Evolutionary conservation across 78 protist genomes (phyloP).

Genomic region (Dictyostelium firmibasis): DNA sequence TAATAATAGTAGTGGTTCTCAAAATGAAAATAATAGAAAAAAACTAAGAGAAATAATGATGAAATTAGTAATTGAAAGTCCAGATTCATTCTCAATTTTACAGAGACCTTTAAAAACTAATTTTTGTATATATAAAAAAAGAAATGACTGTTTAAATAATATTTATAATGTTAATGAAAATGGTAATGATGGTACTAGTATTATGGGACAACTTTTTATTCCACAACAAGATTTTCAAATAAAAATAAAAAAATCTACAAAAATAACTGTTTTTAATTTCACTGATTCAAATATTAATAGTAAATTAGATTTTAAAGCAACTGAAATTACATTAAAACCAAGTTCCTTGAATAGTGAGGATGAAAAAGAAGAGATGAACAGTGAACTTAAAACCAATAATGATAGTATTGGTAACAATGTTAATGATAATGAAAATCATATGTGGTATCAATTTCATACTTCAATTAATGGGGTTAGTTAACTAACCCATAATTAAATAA

Average conservation of each 20-base stretch:
- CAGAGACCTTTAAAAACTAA: background rate
- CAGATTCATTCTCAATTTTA: background rate
- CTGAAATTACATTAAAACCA: background rate
- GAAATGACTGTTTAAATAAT: background rate
- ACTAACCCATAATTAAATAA: background rate
- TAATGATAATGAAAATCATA: background rate
- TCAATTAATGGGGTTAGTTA: background rate
- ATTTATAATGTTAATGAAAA: too few species aligned
- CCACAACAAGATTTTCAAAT: constrained; percentile 24
- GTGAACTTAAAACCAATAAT: background rate
- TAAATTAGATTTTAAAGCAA: background rate
- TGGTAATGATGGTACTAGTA: background rate
- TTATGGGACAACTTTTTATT: background rate
- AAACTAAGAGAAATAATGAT: constrained; percentile 14
- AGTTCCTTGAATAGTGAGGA: background rate
- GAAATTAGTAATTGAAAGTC: background rate
- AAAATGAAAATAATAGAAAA: background rate
- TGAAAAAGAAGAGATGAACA: too few species aligned
- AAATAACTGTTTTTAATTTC: constrained; percentile 2
- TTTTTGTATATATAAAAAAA: background rate
- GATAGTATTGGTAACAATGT: background rate
- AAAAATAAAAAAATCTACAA: constrained; percentile 14
- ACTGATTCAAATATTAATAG: background rate
- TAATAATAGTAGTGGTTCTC: background rate
- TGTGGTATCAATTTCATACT: constrained; percentile 10